Conservation (phyloP, 306 rosid species). For the Mimosa pudica region DNA sequence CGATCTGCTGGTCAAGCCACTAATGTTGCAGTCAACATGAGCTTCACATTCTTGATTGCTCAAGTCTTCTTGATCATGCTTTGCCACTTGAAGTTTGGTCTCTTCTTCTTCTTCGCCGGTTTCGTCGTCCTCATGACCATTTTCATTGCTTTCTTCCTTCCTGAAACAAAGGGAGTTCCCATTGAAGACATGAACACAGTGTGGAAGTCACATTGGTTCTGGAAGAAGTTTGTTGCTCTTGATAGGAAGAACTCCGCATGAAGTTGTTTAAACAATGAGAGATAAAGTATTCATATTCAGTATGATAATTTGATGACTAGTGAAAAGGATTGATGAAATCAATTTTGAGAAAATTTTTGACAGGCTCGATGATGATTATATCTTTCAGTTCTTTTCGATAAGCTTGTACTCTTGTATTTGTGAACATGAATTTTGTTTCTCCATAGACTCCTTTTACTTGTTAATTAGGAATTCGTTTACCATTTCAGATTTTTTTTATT, state of each 20-base stretch:
- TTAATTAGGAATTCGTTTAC: no score
- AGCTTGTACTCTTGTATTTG: background rate
- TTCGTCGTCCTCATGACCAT: background rate
- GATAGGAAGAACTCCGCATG: background rate
- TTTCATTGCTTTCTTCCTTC: background rate
- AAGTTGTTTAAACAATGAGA: background rate
- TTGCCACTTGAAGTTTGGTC: slow-evolving; percentile 3
- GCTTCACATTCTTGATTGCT: background rate
- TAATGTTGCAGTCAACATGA: background rate
- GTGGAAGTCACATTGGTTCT: slow-evolving; percentile 10
- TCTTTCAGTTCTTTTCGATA: background rate
- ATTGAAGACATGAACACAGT: slow-evolving; percentile 3
- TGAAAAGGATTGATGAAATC: background rate
- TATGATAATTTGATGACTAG: background rate
- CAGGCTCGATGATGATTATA: background rate
- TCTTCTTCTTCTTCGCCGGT: background rate
- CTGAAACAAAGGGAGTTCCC: background rate
- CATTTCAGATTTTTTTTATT: no score
- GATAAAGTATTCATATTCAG: background rate
- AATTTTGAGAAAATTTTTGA: background rate
- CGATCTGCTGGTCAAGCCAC: slow-evolving; percentile 20
- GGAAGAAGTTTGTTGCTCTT: background rate
- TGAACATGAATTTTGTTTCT: background rate
- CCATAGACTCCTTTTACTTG: background rate
- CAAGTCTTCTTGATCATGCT: background rate